Base-by-base conservation (phyloP, 2,329 filamentous ascomycete genomes). In the Penicillium sp. region DNA sequence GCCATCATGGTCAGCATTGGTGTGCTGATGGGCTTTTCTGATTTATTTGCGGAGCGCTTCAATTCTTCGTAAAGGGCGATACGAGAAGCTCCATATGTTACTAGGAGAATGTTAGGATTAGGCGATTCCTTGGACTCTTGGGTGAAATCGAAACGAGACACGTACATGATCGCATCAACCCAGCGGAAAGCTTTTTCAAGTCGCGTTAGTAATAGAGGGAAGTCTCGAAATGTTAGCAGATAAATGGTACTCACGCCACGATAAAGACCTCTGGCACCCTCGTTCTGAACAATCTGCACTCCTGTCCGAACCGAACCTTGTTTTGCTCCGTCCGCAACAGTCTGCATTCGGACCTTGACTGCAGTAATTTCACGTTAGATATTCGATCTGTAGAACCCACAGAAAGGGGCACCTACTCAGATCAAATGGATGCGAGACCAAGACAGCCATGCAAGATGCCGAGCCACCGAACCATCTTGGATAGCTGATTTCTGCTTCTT, bases 391-490 rank as follows among this genome's bases (percentile, higher is more conserved):
- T 22, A 3, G 3, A 5, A 13, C 22, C 39, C n/a, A 10, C 22
- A 16, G 14, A n/a, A 7, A 10, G n/a, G 5, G 9, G 11, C 13
- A 24, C 65, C 49, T 58, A 68, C 67, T 61, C 18, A 69, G 41
- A 53, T 70, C 65, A 58, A 70, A 60, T 14, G 66, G 66, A 56
- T 70, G 68, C 3, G 69, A 70, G 27, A 70, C 60, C 51, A 65
- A 54, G 9, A 67, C 67, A 13, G 67, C 69, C 64, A 68, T 69
- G 37, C 67, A 69, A 54, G 68, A 71, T n/a, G 69, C 68, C n/a
- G 68, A 70, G 5, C 60, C 64, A 18, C 64, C 64, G 19, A 65
- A 66, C 64, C 64, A 66, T 54, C 61, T 61, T 2, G 62, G 62
- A 16, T 66, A 66, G 24, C 6, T 57, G 1, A 63, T 13, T 22